phyloP scores from a whole-genome alignment of 2,329 filamentous ascomycete species.

The Botryosphaeria agaves region DNA sequence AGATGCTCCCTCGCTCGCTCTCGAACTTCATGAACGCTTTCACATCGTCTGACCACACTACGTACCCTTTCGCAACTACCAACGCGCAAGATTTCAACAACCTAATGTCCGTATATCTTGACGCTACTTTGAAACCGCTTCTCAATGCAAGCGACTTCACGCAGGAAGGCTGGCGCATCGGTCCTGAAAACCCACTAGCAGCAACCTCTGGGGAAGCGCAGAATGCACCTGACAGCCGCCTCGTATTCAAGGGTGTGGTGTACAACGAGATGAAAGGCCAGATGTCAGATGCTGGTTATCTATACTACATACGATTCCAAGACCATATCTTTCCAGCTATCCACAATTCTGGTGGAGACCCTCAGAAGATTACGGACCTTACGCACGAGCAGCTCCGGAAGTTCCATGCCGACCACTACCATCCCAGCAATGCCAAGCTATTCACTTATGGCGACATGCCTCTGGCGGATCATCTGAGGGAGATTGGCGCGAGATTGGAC shows the following conservation, averaged over 20 bases:
- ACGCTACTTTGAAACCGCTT: constrained; percentile 79
- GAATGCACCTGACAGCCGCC: constrained; percentile 40
- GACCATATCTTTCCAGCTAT: constrained; percentile 88
- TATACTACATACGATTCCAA: constrained; percentile 91
- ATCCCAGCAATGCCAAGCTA: constrained; percentile 92
- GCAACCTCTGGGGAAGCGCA: constrained; percentile 23
- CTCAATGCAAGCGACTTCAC: constrained; percentile 84
- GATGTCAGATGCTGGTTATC: constrained; percentile 91
- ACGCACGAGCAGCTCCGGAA: constrained; percentile 78
- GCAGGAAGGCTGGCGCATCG: constrained; percentile 93
- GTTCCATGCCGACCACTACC: constrained; percentile 87
- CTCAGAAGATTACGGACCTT: constrained; percentile 86
- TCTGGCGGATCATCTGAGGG: constrained; percentile 59
- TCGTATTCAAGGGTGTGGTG: constrained; percentile 94
- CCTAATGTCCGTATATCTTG: constrained; percentile 88
- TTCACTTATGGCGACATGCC: constrained; percentile 94
- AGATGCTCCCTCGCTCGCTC: constrained; percentile 95
- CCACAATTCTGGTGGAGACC: constrained; percentile 93
- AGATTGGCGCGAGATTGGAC: constrained; percentile 58
- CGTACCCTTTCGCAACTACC: constrained; percentile 94
- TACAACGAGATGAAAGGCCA: constrained; percentile 99
- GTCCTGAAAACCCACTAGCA: constrained; percentile 64
- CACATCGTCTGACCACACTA: constrained; percentile 89
- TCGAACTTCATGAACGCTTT: constrained; percentile 99
- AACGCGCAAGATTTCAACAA: constrained; percentile 93